Percentiles rank a stretch among this genome's conserved stretches.
These are phyloP conservation scores for Amoebophrya sp. DNA, from an alignment of 169 alveolate genomes.

Conservation along the genomic window DNA sequence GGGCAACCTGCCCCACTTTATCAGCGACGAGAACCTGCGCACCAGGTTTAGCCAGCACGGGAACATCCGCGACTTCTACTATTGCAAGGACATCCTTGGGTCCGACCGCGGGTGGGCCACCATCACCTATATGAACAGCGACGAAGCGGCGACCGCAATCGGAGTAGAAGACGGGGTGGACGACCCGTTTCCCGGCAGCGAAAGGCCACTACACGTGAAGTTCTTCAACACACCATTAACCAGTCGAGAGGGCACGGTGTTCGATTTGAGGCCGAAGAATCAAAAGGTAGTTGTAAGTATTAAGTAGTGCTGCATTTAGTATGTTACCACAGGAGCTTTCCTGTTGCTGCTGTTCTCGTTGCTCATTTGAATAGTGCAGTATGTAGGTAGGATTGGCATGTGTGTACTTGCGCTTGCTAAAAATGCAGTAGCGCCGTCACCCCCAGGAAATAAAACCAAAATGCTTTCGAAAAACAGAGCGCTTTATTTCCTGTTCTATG, in stretches of 20 bases:
- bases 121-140: background rate
- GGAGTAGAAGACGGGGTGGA: background rate
- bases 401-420: too few relatives aligned
- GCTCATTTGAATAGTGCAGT: too few relatives aligned
- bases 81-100: background rate
- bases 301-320: too few relatives aligned
- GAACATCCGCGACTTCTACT: background rate
- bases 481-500: too few relatives aligned
- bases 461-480: too few relatives aligned
- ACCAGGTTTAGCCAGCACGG: background rate
- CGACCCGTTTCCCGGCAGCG: background rate
- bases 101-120: constrained; percentile 6
- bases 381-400: too few relatives aligned
- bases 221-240: background rate
- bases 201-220: background rate
- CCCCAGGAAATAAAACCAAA: too few relatives aligned
- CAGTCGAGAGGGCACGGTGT: background rate
- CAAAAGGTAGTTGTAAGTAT: background rate
- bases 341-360: too few relatives aligned
- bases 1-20: background rate
- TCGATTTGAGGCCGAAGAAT: background rate
- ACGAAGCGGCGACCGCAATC: background rate
- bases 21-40: background rate
- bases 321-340: too few relatives aligned
- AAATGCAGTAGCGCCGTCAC: too few relatives aligned